Evolutionary conservation across 2,329 filamentous ascomycete genomes (phyloP).

Genomic region (Aspergillus fischeri): DNA sequence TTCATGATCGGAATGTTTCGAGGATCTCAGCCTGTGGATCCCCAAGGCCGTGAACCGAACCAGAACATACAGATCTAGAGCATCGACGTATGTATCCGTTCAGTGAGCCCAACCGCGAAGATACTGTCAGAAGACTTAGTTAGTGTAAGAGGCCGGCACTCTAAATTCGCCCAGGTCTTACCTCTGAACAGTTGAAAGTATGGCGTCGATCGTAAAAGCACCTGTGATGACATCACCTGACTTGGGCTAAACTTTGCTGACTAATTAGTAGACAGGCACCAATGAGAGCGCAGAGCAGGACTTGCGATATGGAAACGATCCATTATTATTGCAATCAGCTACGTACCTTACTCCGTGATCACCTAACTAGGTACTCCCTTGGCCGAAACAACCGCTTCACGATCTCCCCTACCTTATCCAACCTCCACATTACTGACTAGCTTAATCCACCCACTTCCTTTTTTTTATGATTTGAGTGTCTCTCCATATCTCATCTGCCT

Average conservation of each 20-base stretch:
- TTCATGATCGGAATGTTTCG: neutral
- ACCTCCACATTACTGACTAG: neutral
- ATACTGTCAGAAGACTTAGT: neutral
- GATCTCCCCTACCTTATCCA: neutral
- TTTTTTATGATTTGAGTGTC: constrained; percentile 6
- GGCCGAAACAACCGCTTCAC: neutral
- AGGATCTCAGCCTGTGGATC: constrained; percentile 1
- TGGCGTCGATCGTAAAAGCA: constrained; percentile 19
- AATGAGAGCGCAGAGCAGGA: constrained; percentile 3
- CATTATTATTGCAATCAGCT: neutral
- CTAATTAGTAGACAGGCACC: neutral
- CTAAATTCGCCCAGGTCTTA: neutral
- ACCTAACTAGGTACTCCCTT: neutral
- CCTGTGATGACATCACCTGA: constrained; percentile 33
- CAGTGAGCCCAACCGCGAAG: neutral
- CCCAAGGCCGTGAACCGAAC: neutral
- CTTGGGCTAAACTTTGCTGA: constrained; percentile 10
- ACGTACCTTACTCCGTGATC: neutral
- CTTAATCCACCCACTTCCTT: constrained; percentile 1
- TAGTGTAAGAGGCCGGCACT: neutral
- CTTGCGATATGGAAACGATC: neutral
- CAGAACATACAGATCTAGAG: neutral
- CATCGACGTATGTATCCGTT: neutral
- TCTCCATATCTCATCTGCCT: constrained; percentile 4
- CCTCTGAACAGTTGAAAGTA: constrained; percentile 6